These are phyloP conservation scores for Drechslera avenae DNA, from an alignment of 2,329 filamentous ascomycete genomes.

Conservation along the genomic window DNA sequence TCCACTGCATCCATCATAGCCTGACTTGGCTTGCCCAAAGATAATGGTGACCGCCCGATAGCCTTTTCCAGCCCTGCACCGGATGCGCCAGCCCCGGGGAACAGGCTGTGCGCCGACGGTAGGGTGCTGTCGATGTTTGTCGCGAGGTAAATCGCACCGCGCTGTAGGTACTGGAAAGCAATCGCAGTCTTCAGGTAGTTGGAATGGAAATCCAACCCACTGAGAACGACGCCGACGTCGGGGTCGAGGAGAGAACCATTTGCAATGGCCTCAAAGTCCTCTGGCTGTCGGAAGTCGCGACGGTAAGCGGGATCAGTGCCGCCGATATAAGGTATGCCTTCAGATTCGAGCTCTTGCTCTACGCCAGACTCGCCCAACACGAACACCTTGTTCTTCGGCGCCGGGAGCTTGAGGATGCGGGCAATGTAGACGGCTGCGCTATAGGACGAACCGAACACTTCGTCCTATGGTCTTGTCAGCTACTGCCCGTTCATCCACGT, in stretches of 20 bases:
- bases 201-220: constrained; percentile 89
- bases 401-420: constrained; percentile 80
- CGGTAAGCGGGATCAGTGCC: constrained; percentile 81
- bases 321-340: constrained; percentile 79
- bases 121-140: constrained; percentile 93
- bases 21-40: constrained; percentile 92
- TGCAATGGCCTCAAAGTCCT: constrained; percentile 80
- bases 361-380: constrained; percentile 91
- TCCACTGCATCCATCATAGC: constrained; percentile 99
- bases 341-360: constrained; percentile 81
- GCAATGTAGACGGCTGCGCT: constrained; percentile 95
- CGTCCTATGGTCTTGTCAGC: constrained; percentile 61
- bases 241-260: constrained; percentile 77
- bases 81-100: constrained; percentile 88
- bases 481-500: neutral
- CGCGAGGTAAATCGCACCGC: constrained; percentile 84
- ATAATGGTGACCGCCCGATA: constrained; percentile 68
- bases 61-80: constrained; percentile 74
- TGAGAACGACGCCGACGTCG: constrained; percentile 86
- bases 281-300: constrained; percentile 72
- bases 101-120: constrained; percentile 79
- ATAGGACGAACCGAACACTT: constrained; percentile 96
- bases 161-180: constrained; percentile 82
- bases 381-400: constrained; percentile 88
- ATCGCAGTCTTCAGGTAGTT: constrained; percentile 91